Percentiles rank a stretch among this genome's conserved stretches.
phyloP scores from a whole-genome alignment of 1,139 yeast species.

The Yamadazyma pseudoaaseri region DNA sequence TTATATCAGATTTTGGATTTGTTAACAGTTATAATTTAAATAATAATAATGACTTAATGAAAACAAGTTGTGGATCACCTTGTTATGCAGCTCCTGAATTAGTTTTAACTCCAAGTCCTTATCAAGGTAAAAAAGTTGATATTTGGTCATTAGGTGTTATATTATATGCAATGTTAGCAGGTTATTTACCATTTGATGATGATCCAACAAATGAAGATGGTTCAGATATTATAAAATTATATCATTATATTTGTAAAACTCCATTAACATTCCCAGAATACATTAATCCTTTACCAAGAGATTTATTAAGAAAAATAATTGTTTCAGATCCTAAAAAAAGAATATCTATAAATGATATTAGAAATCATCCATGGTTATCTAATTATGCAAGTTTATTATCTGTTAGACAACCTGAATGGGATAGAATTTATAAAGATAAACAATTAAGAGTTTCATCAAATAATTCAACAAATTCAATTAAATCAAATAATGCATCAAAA shows the following conservation, averaged over 20 bases:
- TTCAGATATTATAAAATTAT: conserved; percentile 84
- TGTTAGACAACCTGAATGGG: conserved; percentile 91
- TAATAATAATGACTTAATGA: conserved; percentile 71
- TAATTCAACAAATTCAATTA: conserved; percentile 6
- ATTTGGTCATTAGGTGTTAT: conserved; percentile 98
- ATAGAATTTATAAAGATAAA: conserved; percentile 46
- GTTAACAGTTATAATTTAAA: conserved; percentile 79
- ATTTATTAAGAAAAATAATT: conserved; percentile 77
- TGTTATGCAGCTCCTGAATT: conserved; percentile 98
- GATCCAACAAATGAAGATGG: conserved; percentile 97
- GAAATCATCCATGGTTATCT: conserved; percentile 84
- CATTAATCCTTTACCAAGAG: conserved; percentile 88
- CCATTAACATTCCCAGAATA: conserved; percentile 95
- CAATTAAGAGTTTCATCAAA: conserved; percentile 14
- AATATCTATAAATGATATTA: conserved; percentile 63
- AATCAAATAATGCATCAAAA: conserved; percentile 21
- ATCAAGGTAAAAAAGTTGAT: conserved; percentile 93
- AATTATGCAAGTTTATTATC: conserved; percentile 80
- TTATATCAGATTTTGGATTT: conserved; percentile 84
- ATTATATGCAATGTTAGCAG: conserved; percentile 94
- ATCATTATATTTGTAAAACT: conserved; percentile 87
- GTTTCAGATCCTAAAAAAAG: conserved; percentile 86
- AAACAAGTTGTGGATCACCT: conserved; percentile 96
- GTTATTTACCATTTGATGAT: conserved; percentile 96
- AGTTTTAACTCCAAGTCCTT: conserved; percentile 82